Evolutionary conservation across 768 basidiomycete species (phyloP), one percentile per base, ranked within the genome.

Genomic region (Piloderma croceum): DNA sequence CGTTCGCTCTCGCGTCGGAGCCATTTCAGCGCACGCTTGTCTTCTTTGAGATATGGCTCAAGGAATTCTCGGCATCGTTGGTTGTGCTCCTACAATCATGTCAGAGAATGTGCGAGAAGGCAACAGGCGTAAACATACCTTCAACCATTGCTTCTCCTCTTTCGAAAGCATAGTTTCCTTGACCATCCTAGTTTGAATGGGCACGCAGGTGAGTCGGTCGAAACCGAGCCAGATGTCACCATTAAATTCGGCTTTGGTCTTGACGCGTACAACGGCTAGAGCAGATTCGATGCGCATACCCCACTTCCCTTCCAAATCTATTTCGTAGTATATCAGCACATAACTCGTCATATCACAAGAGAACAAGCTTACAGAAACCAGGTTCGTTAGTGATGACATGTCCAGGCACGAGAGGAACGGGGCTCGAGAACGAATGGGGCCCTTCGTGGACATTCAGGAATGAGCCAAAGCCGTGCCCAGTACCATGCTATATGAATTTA

Each of bases 371-470:
- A 89, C 84, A 94, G 63, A 81, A 93, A 0, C 91, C 92, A 34
- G 92, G 94, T 63, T 97, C 92, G 53, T 96, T 93, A 34, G 91
- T 91, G 43, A 93, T 79, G 50, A 93, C 80, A 60, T 96, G 82
- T 9, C 96, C 96, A n/a, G 80, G 79, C 18, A 73, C 69, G 23
- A 97, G 73, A 3, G 87, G 74, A 22, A 81, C 71, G 29, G 69
- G 69, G 53, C 72, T 79, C 17, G 77, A 72, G 63, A 94, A 89
- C 29, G 83, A 77, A 43, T 90, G 79, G 12, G 88, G 77, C 9
- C 91, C 87, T 64, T 90, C 88, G 52, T 90, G 85, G 17, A 89
- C 85, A 43, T 76, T 86, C 55, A 93, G 68, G 68, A 86, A 94
- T 24, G 83, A 80, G 15, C 90, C 90, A 48, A 93, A 76, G 18